phyloP scores from a whole-genome alignment of 257 asterid species.

The Ocimum tenuiflorum region DNA sequence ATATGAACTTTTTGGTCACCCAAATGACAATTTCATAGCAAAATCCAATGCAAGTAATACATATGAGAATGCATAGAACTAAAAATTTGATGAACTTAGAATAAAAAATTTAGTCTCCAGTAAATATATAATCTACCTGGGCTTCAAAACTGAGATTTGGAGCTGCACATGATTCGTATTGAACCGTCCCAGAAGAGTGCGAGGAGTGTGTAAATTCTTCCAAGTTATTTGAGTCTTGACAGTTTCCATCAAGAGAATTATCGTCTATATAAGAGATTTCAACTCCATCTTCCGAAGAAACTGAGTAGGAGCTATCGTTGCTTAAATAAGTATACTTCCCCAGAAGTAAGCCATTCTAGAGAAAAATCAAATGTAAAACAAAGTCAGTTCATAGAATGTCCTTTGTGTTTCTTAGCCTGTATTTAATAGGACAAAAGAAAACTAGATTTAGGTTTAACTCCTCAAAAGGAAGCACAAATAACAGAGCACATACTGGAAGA shows the following conservation, averaged over 20 bases:
- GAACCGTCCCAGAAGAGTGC: constrained; percentile 41
- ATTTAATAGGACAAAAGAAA: not conserved
- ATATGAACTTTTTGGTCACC: not conserved
- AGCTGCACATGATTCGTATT: constrained; percentile 41
- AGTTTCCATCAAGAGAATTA: constrained; percentile 30
- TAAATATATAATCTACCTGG: constrained; percentile 50
- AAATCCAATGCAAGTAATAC: not conserved
- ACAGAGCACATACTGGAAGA: no score
- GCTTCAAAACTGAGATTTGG: constrained; percentile 92
- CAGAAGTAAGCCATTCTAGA: constrained; percentile 78
- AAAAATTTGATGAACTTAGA: not conserved
- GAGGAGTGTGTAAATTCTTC: constrained; percentile 38
- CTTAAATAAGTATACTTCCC: constrained; percentile 68
- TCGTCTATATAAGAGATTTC: constrained; percentile 55
- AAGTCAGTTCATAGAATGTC: constrained; percentile 19
- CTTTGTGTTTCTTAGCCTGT: not conserved
- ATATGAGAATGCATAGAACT: not conserved
- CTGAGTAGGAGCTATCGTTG: constrained; percentile 77
- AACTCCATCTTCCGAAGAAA: constrained; percentile 78
- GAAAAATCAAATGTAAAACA: constrained; percentile 19
- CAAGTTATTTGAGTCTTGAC: constrained; percentile 32
- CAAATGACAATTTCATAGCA: not conserved
- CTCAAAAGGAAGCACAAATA: no score
- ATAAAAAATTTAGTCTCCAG: not conserved
- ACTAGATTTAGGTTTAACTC: not conserved